Evolutionary conservation across 352 stramenopile species (phyloP), one percentile per base, ranked within the genome.

Genomic region (Pythium diclinum): DNA sequence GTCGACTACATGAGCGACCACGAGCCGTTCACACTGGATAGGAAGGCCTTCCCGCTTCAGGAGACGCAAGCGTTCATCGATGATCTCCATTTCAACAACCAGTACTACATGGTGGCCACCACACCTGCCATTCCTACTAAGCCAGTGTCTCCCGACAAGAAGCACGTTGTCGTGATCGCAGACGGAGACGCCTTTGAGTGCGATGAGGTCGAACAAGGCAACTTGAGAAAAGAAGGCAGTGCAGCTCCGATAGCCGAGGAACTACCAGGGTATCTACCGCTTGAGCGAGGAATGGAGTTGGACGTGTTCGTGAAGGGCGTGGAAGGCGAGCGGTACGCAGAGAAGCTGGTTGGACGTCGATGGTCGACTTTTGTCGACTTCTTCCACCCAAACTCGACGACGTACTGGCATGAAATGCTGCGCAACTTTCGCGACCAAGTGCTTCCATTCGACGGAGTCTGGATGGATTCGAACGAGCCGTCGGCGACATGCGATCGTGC

Each of bases 331-430:
- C 56, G 63, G 0, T 79, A 81, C 9, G 87, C 85, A 0, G 68
- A 94, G 47, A 93, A 94, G 61, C 74, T 77, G 17, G 80, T 95
- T 3, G 77, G 75, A 30, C 81, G 76, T 0, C 72, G 75, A 1
- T 92, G 85, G 76, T 83, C 84, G 6, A 73, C 75, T 10, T 95
- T 94, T 60, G 76, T 94, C 5, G 89, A 97, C 34, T 97, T 95
- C 42, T 91, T 92, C 40, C 79, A 96, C 32, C 87, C 89, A 3
- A 76, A 89, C 49, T 76, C 89, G 36, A 78, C 74, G 8, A 44
- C 42, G 0, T 97, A 79, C 47, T 96, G 88, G 83, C 62, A 71
- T 3, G 70, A 89, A n/a, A 80, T 92, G 57, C 63, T 95, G 3
- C 49, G 68, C 0, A 68, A 60, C 3, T 94, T 92, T 30, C 74